Evolutionary conservation across 1,284 basidiomycete species (phyloP).

Genomic region (Trichosporon asahii): DNA sequence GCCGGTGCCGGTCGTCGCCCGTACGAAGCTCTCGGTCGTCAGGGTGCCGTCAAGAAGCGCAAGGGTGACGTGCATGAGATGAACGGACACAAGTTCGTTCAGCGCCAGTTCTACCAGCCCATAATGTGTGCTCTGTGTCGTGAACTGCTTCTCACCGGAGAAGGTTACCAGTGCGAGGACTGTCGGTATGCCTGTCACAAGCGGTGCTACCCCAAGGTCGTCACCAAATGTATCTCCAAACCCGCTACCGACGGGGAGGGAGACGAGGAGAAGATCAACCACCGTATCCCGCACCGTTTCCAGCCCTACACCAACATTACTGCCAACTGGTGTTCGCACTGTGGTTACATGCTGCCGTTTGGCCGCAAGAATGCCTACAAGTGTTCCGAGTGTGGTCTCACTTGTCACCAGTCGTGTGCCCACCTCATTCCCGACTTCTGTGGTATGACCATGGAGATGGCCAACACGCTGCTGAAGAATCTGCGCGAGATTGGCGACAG

Average conservation of each 20-base stretch:
- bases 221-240: conserved; percentile 99
- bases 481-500: conserved; percentile 62
- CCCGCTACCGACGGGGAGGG: conserved; percentile 86
- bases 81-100: conserved; percentile 98
- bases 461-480: conserved; percentile 86
- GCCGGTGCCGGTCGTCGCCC: conserved; percentile 80
- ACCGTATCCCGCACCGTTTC: conserved; percentile 98
- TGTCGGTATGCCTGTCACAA: conserved; percentile 99
- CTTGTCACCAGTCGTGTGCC: conserved; percentile 95
- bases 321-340: conserved; percentile 99
- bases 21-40: conserved; percentile 91
- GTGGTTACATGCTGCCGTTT: conserved; percentile 95
- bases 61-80: conserved; percentile 98
- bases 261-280: conserved; percentile 98
- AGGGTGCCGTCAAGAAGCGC: conserved; percentile 95
- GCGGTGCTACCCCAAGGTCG: conserved; percentile 98
- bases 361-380: conserved; percentile 94
- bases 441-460: conserved; percentile 99
- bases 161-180: conserved; percentile 98
- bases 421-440: conserved; percentile 99
- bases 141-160: conserved; percentile 94
- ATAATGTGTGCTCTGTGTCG: conserved; percentile 98
- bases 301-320: conserved; percentile 95
- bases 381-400: conserved; percentile 93
- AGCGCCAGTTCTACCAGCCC: conserved; percentile 96